Base-by-base conservation (phyloP, 1,284 basidiomycete genomes). In the Tilletia setariae region DNA sequence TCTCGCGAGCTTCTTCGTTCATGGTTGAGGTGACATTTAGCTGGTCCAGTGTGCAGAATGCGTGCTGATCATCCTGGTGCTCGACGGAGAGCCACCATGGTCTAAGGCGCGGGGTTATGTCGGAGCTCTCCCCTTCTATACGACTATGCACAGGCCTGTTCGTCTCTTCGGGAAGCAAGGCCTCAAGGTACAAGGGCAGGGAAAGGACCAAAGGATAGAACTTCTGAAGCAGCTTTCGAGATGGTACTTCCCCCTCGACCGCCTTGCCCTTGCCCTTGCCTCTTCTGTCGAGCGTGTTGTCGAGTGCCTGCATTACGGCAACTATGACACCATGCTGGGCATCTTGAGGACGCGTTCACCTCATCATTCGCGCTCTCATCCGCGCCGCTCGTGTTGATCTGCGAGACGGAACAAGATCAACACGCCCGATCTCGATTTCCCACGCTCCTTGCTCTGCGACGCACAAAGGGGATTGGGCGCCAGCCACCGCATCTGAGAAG, bases 201-300 rank as follows among this genome's bases (percentile, higher is more conserved):
- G 56, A 30, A 3, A 61, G 56, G 15, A 61, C 56, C 15, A 61
- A 30, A 25, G 56, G 56, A 40, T 30, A 61, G 56, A 61, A 61
- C 8, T 30, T 25, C 32, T 30, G 56, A 25, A 61, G 56, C 13
- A 61, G 56, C 28, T 13, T 21, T 40, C 56, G 28, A 32, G 30
- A 32, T 16, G 56, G 56, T 19, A 21, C 30, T 19, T 61, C 56
- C 16, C 25, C 30, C 15, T 61, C 56, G 13, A n/a, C 19, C 7
- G 56, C 56, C 56, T 61, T 61, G 56, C 56, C 56, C 21, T 59
- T 59, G 53, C 53, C 53, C n/a, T 40, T 40, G 6, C 35, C 35
- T 15, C 35, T 61, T 4, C 56, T 8, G 28, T 61, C 56, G 28
- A 40, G 15, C 2, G 56, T 7, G 7, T 28, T 9, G 30, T 19